Evolutionary conservation across 2,329 filamentous ascomycete species (phyloP).

Genomic region (Metarhizium humberi): DNA sequence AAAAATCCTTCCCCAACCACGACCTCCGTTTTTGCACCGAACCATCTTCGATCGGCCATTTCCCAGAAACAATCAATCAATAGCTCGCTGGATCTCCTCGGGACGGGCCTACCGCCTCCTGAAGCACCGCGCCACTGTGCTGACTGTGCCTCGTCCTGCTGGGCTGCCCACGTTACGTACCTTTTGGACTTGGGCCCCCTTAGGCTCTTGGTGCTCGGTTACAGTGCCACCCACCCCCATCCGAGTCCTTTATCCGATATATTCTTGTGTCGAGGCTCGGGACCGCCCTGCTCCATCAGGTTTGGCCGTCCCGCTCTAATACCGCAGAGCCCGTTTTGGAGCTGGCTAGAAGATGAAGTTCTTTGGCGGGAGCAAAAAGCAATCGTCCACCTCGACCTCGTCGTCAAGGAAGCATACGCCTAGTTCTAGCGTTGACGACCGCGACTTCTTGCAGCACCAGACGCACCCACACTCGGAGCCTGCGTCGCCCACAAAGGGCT

Average conservation of each 20-base stretch:
- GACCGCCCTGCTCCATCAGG: constrained; percentile 18
- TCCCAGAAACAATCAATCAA: neutral
- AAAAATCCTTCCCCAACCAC: neutral
- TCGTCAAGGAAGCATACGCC: constrained; percentile 31
- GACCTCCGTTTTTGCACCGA: neutral
- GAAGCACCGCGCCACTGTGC: neutral
- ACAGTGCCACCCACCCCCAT: constrained; percentile 7
- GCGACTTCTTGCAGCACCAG: constrained; percentile 27
- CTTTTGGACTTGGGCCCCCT: constrained; percentile 4
- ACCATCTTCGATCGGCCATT: neutral
- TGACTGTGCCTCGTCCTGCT: neutral
- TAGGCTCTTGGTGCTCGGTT: constrained; percentile 20
- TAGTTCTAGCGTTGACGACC: constrained; percentile 22
- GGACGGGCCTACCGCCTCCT: constrained; percentile 3
- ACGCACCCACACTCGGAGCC: constrained; percentile 24
- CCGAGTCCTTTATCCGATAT: constrained; percentile 24
- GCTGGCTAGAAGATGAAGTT: constrained; percentile 38
- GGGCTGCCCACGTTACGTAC: neutral
- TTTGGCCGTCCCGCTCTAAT: constrained; percentile 10
- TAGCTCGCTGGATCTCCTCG: constrained; percentile 1
- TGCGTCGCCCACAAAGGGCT: constrained; percentile 25
- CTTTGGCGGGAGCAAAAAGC: constrained; percentile 37
- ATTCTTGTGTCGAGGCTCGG: constrained; percentile 31
- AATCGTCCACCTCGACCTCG: constrained; percentile 10
- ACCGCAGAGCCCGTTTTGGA: constrained; percentile 3